Base-by-base conservation (phyloP, 2,329 filamentous ascomycete genomes). In the Rhynchosporium secalis region DNA sequence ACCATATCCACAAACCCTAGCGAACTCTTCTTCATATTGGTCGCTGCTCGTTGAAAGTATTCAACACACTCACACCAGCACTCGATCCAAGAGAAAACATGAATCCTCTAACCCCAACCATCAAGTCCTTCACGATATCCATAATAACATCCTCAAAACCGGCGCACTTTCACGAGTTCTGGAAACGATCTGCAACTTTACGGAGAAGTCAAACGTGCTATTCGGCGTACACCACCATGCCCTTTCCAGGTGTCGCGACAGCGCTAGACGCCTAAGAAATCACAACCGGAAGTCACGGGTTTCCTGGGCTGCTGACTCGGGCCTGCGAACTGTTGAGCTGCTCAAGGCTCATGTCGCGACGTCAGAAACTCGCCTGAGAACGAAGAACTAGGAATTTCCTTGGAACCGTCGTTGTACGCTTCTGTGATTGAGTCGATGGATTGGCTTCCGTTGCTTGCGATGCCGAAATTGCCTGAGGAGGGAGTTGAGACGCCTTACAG, bases 241-340 rank as follows among this genome's bases (percentile, higher is more conserved):
- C 2, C 68, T 65, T 12, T 74, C 68, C 63, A 84, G 82, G 70
- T 83, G 84, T 9, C 71, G 68, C 0, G 82, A 81, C 20, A 80
- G 70, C 0, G 5, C 79, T 79, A 80, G 69, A 72, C 81, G 79
- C 68, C 78, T 26, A 87, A 86, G 72, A 1, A 93, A 95, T 72
- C 90, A 62, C 86, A 78, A 15, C 87, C 86, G 28, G 83, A 88
- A 79, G 92, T 92, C 73, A 96, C 84, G 77, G 96, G 20, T 74
- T 2, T 75, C 77, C 65, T 81, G 75, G 59, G 79, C 80, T 4
- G 80, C 79, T 31, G 75, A 73, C 66, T 82, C 79, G 0, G 77
- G 73, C 3, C 70, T 72, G 38, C 46, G 62, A 10, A 70, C 66
- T 7, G 65, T 65, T 3, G 64, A 66, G 3, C 78, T 76, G 13